Conservation (phyloP, 495 filamentous ascomycete genomes). For the Achaetomiella virescens region DNA sequence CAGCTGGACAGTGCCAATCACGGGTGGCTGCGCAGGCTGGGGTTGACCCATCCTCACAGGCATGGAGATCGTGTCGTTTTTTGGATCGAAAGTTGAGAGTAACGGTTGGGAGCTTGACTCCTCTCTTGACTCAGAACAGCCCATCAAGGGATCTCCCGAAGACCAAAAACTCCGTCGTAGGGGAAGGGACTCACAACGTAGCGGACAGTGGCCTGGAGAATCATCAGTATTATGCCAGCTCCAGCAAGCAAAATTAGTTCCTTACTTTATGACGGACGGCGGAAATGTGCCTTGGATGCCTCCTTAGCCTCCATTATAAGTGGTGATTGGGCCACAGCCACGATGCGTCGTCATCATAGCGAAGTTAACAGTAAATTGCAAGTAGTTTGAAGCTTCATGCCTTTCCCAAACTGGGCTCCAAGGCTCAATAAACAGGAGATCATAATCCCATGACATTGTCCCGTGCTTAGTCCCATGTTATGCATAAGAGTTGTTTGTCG, state of each 20-base stretch:
- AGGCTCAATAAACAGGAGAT: too few species aligned
- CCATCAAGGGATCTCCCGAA: constrained; percentile 6
- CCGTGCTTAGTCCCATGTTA: too few species aligned
- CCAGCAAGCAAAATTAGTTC: too few species aligned
- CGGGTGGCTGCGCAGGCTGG: background rate
- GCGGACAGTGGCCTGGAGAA: background rate
- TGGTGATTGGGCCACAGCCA: background rate
- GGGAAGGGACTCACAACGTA: background rate
- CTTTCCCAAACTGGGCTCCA: too few species aligned
- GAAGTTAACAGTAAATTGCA: background rate
- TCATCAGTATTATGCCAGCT: background rate
- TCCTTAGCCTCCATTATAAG: background rate
- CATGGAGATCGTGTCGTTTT: background rate
- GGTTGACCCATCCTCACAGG: constrained; percentile 17
- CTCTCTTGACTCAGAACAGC: constrained; percentile 18
- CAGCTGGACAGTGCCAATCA: background rate
- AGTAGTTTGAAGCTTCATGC: background rate
- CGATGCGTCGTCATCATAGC: background rate
- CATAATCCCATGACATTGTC: background rate
- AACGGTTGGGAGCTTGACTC: constrained; percentile 4
- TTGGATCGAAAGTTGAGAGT: background rate
- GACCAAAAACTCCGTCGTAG: too few species aligned
- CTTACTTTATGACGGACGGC: background rate
- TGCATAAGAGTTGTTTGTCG: too few species aligned
- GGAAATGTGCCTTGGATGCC: constrained; percentile 2